Conservation (phyloP, 768 basidiomycete genomes). For the Tylopilus sp. region DNA sequence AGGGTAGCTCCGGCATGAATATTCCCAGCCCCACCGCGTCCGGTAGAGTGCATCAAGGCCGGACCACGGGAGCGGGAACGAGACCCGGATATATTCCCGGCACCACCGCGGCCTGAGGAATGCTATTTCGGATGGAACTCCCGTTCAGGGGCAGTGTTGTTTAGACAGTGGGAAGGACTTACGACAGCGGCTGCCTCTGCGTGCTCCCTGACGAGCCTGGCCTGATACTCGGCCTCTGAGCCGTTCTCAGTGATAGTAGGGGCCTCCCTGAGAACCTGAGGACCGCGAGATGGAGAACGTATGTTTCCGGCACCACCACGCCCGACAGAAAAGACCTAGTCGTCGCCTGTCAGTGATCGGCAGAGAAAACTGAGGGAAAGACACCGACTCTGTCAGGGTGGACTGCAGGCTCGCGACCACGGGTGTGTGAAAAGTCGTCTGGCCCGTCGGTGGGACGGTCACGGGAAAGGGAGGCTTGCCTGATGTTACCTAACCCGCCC, state of each 20-base stretch:
- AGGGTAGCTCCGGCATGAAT: slow-evolving; percentile 34
- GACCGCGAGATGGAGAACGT: slow-evolving; percentile 63
- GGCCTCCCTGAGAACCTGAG: slow-evolving; percentile 33
- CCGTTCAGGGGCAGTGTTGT: not conserved
- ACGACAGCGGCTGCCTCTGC: slow-evolving; percentile 34
- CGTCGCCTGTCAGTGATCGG: not conserved
- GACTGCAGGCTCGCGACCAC: slow-evolving; percentile 56
- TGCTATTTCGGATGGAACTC: slow-evolving; percentile 31
- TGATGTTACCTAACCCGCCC: slow-evolving; percentile 69
- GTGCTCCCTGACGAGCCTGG: slow-evolving; percentile 22
- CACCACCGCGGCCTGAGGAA: slow-evolving; percentile 64
- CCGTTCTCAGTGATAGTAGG: slow-evolving; percentile 27
- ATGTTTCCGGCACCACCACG: slow-evolving; percentile 87
- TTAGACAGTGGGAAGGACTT: slow-evolving; percentile 8
- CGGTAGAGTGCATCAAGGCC: slow-evolving; percentile 42
- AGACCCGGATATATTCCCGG: slow-evolving; percentile 54
- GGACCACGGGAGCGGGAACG: slow-evolving; percentile 49
- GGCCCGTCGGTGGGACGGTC: slow-evolving; percentile 45
- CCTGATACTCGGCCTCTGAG: slow-evolving; percentile 24
- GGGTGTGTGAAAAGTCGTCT: slow-evolving; percentile 50
- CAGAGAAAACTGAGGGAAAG: not conserved
- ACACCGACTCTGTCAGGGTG: slow-evolving; percentile 37
- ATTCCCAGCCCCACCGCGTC: slow-evolving; percentile 66
- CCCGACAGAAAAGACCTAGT: slow-evolving; percentile 50
- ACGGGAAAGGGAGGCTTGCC: slow-evolving; percentile 43